phyloP scores from a whole-genome alignment of 805 yeast species.

The Myxozyma geophila region DNA sequence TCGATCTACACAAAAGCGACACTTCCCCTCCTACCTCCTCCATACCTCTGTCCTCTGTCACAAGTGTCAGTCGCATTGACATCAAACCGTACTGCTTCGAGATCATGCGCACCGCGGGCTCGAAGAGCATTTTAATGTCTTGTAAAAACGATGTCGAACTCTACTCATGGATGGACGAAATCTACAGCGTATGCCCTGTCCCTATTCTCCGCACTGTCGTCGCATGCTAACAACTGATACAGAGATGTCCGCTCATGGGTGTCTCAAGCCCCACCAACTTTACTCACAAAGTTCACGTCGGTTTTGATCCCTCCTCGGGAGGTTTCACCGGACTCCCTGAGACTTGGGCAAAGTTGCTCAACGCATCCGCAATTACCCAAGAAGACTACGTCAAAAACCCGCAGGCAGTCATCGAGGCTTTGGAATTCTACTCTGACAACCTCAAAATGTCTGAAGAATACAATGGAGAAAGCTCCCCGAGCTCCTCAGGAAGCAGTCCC shows the following conservation, averaged over 20 bases:
- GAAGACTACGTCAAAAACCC: constrained; percentile 91
- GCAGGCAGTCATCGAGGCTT: constrained; percentile 90
- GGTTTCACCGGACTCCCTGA: constrained; percentile 90
- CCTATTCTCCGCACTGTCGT: neutral
- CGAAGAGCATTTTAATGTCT: constrained; percentile 67
- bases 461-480: constrained; percentile 16
- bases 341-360: constrained; percentile 85
- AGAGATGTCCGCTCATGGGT: constrained; percentile 48
- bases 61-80: constrained; percentile 69
- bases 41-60: constrained; percentile 58
- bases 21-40: constrained; percentile 21
- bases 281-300: constrained; percentile 95
- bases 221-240: neutral
- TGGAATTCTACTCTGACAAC: constrained; percentile 65
- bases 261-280: constrained; percentile 94
- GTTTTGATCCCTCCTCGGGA: constrained; percentile 81
- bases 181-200: constrained; percentile 47
- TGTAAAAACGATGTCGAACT: constrained; percentile 79
- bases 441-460: constrained; percentile 40
- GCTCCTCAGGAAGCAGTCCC: constrained; percentile 19
- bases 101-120: constrained; percentile 51
- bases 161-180: constrained; percentile 88
- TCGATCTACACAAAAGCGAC: constrained; percentile 67
- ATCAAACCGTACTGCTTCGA: constrained; percentile 82
- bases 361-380: constrained; percentile 84